Conservation (phyloP, 257 asterid genomes). For the Gardenia jasminoides region DNA sequence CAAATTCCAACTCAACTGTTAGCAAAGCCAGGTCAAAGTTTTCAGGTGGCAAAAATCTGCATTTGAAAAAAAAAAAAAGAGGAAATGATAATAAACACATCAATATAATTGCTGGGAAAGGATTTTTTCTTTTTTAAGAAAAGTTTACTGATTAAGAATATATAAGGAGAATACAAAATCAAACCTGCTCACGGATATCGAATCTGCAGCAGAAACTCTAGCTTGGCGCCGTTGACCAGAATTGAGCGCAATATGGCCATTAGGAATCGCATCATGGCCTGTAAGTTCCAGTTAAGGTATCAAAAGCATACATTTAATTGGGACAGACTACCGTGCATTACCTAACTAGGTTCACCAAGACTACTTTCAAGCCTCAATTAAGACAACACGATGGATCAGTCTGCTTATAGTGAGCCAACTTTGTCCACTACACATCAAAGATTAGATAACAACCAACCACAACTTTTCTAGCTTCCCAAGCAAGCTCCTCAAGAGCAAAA, state of each 20-base stretch:
- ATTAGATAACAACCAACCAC: too few species aligned
- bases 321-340: neutral
- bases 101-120: neutral
- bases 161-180: neutral
- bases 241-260: conserved; percentile 76
- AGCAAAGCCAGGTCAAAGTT: conserved; percentile 74
- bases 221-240: conserved; percentile 90
- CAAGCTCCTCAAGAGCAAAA: neutral
- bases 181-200: conserved; percentile 72
- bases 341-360: neutral
- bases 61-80: conserved; percentile 1
- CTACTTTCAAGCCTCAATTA: neutral
- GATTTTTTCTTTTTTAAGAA: neutral
- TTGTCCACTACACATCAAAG: neutral
- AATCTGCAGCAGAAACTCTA: conserved; percentile 77
- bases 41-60: conserved; percentile 85
- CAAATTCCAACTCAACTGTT: conserved; percentile 93
- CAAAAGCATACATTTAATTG: conserved; percentile 5
- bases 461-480: neutral
- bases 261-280: conserved; percentile 52
- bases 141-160: neutral
- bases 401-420: neutral
- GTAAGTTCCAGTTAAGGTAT: conserved; percentile 69
- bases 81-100: neutral
- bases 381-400: neutral